A percentile compares a stretch with the other conserved stretches of the same genome.
These are phyloP conservation scores for Eucalyptus virginea DNA, from an alignment of 345 rosid species.

Conservation along the genomic window DNA sequence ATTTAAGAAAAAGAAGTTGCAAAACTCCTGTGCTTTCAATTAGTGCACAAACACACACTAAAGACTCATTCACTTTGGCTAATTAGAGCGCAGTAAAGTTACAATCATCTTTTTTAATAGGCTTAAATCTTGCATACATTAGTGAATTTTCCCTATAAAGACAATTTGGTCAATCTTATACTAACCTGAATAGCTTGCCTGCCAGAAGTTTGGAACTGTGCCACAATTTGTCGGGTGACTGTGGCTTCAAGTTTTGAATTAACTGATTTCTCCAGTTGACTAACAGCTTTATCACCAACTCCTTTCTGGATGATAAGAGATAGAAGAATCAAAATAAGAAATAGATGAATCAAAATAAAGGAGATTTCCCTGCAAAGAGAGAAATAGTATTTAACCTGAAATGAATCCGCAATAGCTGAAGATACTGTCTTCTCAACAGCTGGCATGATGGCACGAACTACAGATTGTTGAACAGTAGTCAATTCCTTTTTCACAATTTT, in stretches of 20 bases:
- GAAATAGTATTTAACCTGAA: constrained; percentile 54
- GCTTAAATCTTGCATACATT: neutral
- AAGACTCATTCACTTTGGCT: neutral
- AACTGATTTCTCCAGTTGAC: constrained; percentile 79
- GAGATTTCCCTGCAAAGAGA: neutral
- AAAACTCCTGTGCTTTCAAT: neutral
- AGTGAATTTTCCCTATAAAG: neutral
- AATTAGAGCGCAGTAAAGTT: neutral
- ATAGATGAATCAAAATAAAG: neutral
- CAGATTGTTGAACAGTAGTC: constrained; percentile 32
- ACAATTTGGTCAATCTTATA: neutral
- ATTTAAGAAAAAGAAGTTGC: neutral
- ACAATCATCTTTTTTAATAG: neutral
- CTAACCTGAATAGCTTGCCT: constrained; percentile 90
- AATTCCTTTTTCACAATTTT: constrained; percentile 66
- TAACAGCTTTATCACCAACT: constrained; percentile 79
- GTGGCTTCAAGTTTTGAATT: constrained; percentile 72
- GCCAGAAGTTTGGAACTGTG: constrained; percentile 94
- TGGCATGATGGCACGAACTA: constrained; percentile 50
- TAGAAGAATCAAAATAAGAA: neutral
- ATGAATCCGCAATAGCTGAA: constrained; percentile 58
- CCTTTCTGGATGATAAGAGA: constrained; percentile 48
- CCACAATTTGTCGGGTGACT: constrained; percentile 72
- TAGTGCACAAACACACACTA: neutral
- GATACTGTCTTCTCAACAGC: constrained; percentile 55